These are phyloP conservation scores for Alternaria solani DNA, from an alignment of 2,329 filamentous ascomycete genomes.

Conservation along the genomic window DNA sequence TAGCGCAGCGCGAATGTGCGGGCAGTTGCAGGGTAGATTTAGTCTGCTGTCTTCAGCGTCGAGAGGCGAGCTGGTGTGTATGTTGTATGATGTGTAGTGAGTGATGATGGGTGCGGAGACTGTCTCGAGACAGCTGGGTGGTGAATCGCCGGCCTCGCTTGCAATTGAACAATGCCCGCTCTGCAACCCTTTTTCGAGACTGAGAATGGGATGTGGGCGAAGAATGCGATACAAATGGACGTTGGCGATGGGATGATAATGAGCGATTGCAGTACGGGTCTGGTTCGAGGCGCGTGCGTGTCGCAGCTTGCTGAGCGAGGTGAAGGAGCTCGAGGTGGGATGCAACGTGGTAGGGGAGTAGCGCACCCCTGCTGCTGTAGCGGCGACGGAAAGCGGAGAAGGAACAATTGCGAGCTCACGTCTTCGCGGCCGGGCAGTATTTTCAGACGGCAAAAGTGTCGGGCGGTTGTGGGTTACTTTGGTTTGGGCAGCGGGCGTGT, in stretches of 20 bases:
- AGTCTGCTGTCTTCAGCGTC: slow-evolving; percentile 10
- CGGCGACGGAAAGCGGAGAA: slow-evolving; percentile 41
- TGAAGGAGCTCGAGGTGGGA: slow-evolving; percentile 32
- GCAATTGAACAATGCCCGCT: slow-evolving; percentile 23
- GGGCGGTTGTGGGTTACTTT: slow-evolving; percentile 7
- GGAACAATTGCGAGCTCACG: slow-evolving; percentile 23
- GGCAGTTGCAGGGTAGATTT: slow-evolving; percentile 27
- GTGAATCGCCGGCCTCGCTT: slow-evolving; percentile 29
- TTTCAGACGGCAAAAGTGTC: slow-evolving; percentile 8
- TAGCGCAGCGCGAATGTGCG: slow-evolving; percentile 15
- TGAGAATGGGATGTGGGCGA: slow-evolving; percentile 21
- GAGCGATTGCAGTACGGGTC: slow-evolving; percentile 1
- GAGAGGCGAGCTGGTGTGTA: slow-evolving; percentile 4
- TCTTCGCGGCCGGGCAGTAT: slow-evolving; percentile 15
- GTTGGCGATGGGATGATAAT: neutral
- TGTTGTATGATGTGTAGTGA: slow-evolving; percentile 12
- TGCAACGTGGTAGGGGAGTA: slow-evolving; percentile 34
- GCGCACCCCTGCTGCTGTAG: slow-evolving; percentile 35
- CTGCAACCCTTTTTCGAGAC: slow-evolving; percentile 18
- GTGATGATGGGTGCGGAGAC: slow-evolving; percentile 19
- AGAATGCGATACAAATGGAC: slow-evolving; percentile 13
- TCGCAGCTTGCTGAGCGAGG: slow-evolving; percentile 16
- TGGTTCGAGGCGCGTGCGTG: slow-evolving; percentile 7
- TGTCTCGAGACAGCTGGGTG: slow-evolving; percentile 27
- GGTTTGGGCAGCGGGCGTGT: slow-evolving; percentile 13